A percentile compares a stretch with the other conserved stretches of the same genome.
These are phyloP conservation scores for Entomortierella chlamydospora DNA, from an alignment of 192 early-diverging fungal species.

Conservation along the genomic window DNA sequence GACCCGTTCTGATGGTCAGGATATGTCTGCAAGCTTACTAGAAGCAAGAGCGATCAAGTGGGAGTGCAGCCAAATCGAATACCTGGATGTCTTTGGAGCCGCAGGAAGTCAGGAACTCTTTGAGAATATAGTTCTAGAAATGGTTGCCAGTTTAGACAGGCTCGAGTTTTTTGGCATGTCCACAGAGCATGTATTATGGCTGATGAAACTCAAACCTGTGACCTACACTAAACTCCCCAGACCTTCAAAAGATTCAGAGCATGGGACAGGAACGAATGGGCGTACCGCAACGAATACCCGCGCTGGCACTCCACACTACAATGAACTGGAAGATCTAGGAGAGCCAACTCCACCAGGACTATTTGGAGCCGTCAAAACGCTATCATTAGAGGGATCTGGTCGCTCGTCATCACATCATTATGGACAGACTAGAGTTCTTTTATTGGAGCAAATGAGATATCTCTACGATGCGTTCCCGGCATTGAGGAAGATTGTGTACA, in stretches of 20 bases:
- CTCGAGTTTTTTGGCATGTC: conserved; percentile 24
- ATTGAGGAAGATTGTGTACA: conserved; percentile 19
- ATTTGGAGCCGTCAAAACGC: conserved; percentile 16
- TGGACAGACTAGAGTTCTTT: no score
- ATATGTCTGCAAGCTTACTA: no score
- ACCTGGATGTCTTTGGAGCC: conserved; percentile 20
- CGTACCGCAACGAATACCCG: no score
- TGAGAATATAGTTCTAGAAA: conserved; percentile 16
- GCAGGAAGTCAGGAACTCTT: conserved; percentile 1
- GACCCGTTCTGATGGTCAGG: background rate
- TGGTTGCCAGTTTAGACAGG: conserved; percentile 4
- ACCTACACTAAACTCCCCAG: background rate
- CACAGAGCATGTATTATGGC: conserved; percentile 5
- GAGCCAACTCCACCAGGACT: conserved; percentile 2
- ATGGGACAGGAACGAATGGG: background rate
- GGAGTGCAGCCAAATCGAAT: conserved; percentile 16
- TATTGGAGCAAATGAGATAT: conserved; percentile 2
- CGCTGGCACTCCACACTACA: no score
- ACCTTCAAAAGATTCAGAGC: background rate
- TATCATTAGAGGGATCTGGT: conserved; percentile 1
- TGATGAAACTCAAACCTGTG: conserved; percentile 25
- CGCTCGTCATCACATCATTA: no score
- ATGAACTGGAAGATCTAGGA: no score
- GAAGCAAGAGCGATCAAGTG: conserved; percentile 9
- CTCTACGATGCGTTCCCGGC: conserved; percentile 21